Conservation (phyloP, 768 basidiomycete genomes). For the Lactarius sanguifluus region DNA sequence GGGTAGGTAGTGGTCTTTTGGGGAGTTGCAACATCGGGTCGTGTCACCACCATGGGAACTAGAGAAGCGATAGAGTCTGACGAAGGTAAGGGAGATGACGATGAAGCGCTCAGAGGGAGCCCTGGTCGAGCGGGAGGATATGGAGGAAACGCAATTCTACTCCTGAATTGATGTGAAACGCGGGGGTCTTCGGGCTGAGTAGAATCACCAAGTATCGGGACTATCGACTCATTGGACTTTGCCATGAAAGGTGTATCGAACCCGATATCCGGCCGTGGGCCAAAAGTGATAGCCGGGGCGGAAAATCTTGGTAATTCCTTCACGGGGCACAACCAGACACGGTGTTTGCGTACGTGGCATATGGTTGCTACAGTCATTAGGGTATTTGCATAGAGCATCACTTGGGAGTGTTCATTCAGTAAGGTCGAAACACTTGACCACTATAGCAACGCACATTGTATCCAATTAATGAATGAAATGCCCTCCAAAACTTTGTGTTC, state of each 20-base stretch:
- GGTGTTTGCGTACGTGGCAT: slow-evolving; percentile 23
- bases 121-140: not conserved
- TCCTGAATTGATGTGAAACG: slow-evolving; percentile 11
- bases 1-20: not conserved
- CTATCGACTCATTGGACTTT: slow-evolving; percentile 9
- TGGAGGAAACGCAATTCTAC: slow-evolving; percentile 11
- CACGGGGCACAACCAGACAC: slow-evolving; percentile 15
- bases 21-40: not conserved
- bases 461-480: slow-evolving; percentile 21
- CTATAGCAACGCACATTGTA: slow-evolving; percentile 18
- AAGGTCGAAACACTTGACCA: not conserved
- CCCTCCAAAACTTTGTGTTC: slow-evolving; percentile 16
- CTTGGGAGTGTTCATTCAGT: slow-evolving; percentile 13
- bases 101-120: not conserved
- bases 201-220: slow-evolving; percentile 4
- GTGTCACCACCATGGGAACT: not conserved
- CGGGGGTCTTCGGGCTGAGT: not conserved
- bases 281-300: slow-evolving; percentile 22
- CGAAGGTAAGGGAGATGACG: not conserved
- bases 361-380: slow-evolving; percentile 26
- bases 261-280: not conserved
- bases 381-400: slow-evolving; percentile 27
- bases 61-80: slow-evolving; percentile 12
- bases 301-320: slow-evolving; percentile 19
- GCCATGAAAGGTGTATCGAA: not conserved